phyloP scores from a whole-genome alignment of 2,329 filamentous ascomycete genomes.

The Pseudogymnoascus sp. region DNA sequence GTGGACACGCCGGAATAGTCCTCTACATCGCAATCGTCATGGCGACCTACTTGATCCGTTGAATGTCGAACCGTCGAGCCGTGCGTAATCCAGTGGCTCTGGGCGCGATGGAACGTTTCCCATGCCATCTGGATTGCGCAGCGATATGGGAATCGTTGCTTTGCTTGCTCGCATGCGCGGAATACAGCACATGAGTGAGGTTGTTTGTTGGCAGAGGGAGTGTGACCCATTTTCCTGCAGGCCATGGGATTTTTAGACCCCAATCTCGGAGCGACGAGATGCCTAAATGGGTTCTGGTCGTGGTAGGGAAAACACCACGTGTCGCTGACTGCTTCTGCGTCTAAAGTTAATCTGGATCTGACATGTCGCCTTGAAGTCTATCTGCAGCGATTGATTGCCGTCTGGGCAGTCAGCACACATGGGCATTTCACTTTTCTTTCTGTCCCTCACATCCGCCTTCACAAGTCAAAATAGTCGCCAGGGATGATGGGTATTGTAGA shows the following conservation, averaged over 20 bases:
- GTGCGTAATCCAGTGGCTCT: background rate
- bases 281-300: background rate
- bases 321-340: constrained; percentile 3
- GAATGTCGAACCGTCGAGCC: background rate
- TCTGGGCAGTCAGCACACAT: background rate
- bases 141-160: too few species aligned
- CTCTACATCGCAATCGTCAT: background rate
- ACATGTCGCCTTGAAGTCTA: constrained; percentile 1
- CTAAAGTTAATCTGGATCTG: constrained; percentile 5
- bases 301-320: background rate
- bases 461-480: background rate
- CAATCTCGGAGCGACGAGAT: background rate
- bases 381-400: background rate
- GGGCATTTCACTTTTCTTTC: background rate
- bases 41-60: background rate
- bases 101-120: background rate
- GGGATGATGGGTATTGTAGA: background rate
- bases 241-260: background rate
- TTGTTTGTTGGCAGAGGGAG: background rate
- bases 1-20: background rate
- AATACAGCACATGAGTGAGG: background rate
- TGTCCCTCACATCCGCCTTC: background rate
- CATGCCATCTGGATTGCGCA: background rate
- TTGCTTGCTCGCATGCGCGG: background rate
- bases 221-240: background rate